Evolutionary conservation across 768 basidiomycete species (phyloP).

Genomic region (Clitopilus hobsonii): DNA sequence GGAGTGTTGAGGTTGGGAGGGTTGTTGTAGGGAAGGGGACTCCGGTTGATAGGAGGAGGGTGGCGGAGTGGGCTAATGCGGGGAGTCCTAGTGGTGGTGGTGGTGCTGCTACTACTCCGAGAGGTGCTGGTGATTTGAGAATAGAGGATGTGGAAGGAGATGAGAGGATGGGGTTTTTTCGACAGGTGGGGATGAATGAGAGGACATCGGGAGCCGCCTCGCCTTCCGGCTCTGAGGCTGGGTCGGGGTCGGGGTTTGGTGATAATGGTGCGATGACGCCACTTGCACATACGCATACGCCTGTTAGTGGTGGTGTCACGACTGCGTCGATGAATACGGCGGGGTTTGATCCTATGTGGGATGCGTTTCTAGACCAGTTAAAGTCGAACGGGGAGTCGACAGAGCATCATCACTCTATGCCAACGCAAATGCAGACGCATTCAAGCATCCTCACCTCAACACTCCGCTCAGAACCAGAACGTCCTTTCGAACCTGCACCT

Average conservation of each 20-base stretch:
- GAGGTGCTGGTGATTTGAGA: not conserved
- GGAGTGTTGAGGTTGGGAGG: conserved; percentile 20
- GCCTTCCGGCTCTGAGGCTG: not conserved
- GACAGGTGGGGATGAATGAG: not conserved
- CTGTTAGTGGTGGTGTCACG: too few species aligned
- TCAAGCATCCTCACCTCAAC: not conserved
- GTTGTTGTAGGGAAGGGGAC: conserved; percentile 29
- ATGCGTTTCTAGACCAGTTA: conserved; percentile 12
- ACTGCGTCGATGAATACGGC: not conserved
- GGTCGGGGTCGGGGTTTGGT: not conserved
- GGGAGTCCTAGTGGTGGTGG: conserved; percentile 3
- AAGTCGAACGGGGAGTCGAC: conserved; percentile 4
- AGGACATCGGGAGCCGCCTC: not conserved
- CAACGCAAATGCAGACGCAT: not conserved
- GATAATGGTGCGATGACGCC: not conserved
- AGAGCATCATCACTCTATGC: not conserved
- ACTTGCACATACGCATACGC: too few species aligned
- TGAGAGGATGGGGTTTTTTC: conserved; percentile 4
- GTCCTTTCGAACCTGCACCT: not conserved
- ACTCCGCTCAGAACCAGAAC: not conserved
- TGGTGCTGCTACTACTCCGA: not conserved
- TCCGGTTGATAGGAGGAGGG: conserved; percentile 24
- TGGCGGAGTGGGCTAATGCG: conserved; percentile 22
- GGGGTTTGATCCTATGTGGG: conserved; percentile 9
- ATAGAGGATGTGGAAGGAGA: conserved; percentile 1